Evolutionary conservation across 2,329 filamentous ascomycete genomes (phyloP), one percentile per base, ranked within the genome.

Genomic region (Sporothrix protearum): DNA sequence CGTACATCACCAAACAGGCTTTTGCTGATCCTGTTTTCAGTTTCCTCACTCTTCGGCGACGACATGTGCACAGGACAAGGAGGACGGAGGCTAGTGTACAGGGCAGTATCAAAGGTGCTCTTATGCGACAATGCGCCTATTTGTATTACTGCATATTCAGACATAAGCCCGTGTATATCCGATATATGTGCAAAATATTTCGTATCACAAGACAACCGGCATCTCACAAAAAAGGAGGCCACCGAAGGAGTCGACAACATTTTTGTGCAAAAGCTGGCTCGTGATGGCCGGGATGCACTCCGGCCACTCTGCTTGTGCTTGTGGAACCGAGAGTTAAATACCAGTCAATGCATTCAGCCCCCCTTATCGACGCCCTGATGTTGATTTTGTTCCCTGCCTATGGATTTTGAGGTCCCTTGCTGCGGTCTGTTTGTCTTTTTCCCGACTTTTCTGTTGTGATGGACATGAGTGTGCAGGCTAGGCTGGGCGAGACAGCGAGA

Each of bases 231-330:
- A n/a, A n/a, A n/a, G 33, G 53, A 36, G 28, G 53, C 28, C 30
- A 42, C 57, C 57, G 14, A 19, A n/a, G 42, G 36, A 63, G 36
- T 42, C 16, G 36, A 25, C 33, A 39, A 25, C 33, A 5, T 14
- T 45, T 64, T 28, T 12, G 59, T 1, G 12, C 4, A 22, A 16
- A 7, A 16, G 36, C 59, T 42, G 36, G 36, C 59, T 64, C 28
- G 59, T 64, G 36, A 64, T 64, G 1, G n/a, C 10, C 4, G 9
- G n/a, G 36, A 28, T 45, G 36, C n/a, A 39, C 22, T 42, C 59
- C 36, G 59, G 36, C 59, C 22, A 63, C 57, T 63, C 42, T 63
- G 57, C 57, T 42, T 63, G 33, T 63, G 57, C 57, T 42, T 63
- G 33, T 63, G 57, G 25, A 63, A 42, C 57, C 57, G 19, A 63